Evolutionary conservation across 2,329 filamentous ascomycete species (phyloP).

Genomic region (Xylariaceae sp.): DNA sequence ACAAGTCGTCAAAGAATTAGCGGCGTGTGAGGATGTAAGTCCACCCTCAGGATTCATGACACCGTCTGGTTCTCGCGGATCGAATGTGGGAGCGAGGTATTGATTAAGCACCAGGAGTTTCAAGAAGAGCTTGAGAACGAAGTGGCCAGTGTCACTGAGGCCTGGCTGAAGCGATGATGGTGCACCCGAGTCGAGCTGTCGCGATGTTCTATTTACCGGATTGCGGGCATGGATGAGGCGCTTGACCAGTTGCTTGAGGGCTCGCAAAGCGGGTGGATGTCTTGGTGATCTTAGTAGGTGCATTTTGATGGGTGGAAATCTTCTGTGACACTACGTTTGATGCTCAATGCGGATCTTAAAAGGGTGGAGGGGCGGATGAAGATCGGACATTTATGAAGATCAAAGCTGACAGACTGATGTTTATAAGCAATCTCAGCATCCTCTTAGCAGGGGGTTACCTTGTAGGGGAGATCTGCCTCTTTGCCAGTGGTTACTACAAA

Average conservation of each 20-base stretch:
- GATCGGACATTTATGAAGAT: too few species aligned
- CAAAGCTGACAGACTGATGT: too few species aligned
- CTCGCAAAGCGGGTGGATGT: conserved; percentile 10
- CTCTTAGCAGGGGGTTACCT: too few species aligned
- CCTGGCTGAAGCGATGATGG: conserved; percentile 19
- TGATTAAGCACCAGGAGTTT: conserved; percentile 30
- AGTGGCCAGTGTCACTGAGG: conserved; percentile 24
- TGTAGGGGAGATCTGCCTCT: too few species aligned
- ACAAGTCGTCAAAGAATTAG: conserved; percentile 28
- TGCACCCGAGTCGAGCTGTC: conserved; percentile 6
- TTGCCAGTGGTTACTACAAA: too few species aligned
- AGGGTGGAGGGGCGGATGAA: too few species aligned
- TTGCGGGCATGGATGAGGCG: conserved; percentile 10
- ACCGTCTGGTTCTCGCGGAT: conserved; percentile 18
- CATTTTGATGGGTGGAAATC: too few species aligned
- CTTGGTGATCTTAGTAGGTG: conserved; percentile 11
- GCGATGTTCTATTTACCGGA: background rate
- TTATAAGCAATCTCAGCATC: too few species aligned
- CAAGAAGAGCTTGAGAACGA: conserved; percentile 27
- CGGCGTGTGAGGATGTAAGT: conserved; percentile 29
- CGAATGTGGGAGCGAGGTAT: conserved; percentile 23
- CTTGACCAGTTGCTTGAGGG: conserved; percentile 17
- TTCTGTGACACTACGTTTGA: too few species aligned
- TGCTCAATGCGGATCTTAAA: too few species aligned
- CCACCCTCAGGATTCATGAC: conserved; percentile 6